A percentile compares a stretch with the other conserved stretches of the same genome.
These are phyloP conservation scores for Pythium biforme DNA, from an alignment of 352 stramenopile species.

Conservation along the genomic window DNA sequence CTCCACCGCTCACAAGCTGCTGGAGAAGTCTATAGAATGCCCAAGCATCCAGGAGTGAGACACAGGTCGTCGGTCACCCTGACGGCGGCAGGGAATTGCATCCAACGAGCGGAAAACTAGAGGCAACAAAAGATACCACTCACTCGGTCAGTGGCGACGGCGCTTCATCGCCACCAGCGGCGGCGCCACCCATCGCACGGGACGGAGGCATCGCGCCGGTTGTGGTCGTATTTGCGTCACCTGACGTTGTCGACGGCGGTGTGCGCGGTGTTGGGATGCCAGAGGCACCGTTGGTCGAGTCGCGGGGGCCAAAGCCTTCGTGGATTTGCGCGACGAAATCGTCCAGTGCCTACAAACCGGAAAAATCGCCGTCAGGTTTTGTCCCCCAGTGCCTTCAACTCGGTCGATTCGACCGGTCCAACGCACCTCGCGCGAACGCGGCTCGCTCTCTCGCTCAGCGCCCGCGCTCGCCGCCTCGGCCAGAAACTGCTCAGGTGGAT, in stretches of 20 bases:
- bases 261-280: neutral
- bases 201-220: too few species aligned
- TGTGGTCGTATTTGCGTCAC: too few species aligned
- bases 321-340: conserved; percentile 13
- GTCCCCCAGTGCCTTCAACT: too few species aligned
- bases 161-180: too few species aligned
- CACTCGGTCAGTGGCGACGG: conserved; percentile 24
- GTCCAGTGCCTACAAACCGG: conserved; percentile 4
- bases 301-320: conserved; percentile 9
- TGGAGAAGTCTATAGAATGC: conserved; percentile 21
- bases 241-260: neutral
- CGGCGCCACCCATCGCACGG: neutral
- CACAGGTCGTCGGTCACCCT: neutral
- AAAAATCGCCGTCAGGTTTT: neutral
- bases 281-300: neutral
- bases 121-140: conserved; percentile 1
- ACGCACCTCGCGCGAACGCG: neutral
- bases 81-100: neutral
- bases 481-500: conserved; percentile 60
- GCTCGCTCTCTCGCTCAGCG: neutral
- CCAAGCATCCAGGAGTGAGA: neutral
- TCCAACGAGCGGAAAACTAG: neutral
- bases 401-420: too few species aligned
- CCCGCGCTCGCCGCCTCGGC: conserved; percentile 11
- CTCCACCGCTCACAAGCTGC: conserved; percentile 20